These are phyloP conservation scores for Pelargonium australe DNA, from an alignment of 441 rosid species.

Conservation along the genomic window DNA sequence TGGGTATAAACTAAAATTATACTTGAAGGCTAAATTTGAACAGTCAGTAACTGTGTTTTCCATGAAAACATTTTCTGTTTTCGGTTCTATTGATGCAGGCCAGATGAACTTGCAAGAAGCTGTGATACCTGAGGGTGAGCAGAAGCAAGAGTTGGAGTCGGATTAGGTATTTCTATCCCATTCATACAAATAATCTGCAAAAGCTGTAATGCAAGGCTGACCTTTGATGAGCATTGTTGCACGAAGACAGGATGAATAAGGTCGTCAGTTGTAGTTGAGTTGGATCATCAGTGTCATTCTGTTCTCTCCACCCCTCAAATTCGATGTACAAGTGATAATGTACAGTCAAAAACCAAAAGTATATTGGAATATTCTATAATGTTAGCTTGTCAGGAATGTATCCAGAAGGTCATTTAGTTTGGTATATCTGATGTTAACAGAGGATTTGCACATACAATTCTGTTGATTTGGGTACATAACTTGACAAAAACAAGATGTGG, in stretches of 20 bases:
- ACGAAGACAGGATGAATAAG: too few species aligned
- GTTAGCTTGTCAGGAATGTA: neutral
- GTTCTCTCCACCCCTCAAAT: neutral
- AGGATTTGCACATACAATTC: neutral
- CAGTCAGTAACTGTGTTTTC: neutral
- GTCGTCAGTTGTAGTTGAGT: too few species aligned
- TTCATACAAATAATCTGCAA: neutral
- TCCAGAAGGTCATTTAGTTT: neutral
- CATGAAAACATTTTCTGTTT: neutral
- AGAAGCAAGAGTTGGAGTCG: neutral
- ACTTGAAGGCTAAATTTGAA: neutral
- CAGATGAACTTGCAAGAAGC: slow-evolving; percentile 1
- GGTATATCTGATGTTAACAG: neutral
- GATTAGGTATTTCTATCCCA: slow-evolving; percentile 4
- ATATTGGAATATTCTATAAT: neutral
- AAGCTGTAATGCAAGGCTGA: neutral
- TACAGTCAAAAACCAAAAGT: neutral
- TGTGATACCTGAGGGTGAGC: slow-evolving; percentile 3
- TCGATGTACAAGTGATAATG: neutral
- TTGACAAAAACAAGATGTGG: too few species aligned
- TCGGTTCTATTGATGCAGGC: neutral
- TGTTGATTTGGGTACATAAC: neutral
- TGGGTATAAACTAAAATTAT: too few species aligned
- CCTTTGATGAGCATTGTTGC: too few species aligned
- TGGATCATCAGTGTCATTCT: neutral